Evolutionary conservation across 176 grass and related monocot genomes (phyloP).

Genomic region (Eremochloa ophiuroides): DNA sequence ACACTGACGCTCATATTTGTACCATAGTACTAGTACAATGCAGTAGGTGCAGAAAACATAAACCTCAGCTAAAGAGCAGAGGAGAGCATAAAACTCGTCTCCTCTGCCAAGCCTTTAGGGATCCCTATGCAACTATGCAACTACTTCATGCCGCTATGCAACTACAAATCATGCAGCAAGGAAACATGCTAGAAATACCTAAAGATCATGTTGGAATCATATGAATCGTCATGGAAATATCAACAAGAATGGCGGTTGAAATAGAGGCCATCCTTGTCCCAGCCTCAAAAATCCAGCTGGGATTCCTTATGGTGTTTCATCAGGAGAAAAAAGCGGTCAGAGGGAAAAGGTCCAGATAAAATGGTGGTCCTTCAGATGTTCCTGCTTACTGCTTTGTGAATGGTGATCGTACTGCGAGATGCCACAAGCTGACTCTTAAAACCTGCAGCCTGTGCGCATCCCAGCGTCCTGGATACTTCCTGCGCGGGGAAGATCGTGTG

Average conservation of each 20-base stretch:
- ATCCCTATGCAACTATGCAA: no score
- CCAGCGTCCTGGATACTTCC: neutral
- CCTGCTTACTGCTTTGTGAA: neutral
- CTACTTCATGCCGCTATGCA: conserved; percentile 19
- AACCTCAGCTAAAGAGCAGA: conserved; percentile 18
- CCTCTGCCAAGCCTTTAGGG: conserved; percentile 20
- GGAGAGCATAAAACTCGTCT: conserved; percentile 58
- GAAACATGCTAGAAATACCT: conserved; percentile 7
- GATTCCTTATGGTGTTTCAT: conserved; percentile 17
- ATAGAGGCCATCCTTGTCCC: conserved; percentile 46
- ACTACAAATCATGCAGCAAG: conserved; percentile 17
- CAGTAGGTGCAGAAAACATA: neutral
- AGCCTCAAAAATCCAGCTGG: conserved; percentile 59
- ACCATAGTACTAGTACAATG: neutral
- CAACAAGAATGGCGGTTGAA: conserved; percentile 17
- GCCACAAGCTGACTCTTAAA: conserved; percentile 51
- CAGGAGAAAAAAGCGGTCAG: conserved; percentile 14
- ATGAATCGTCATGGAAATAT: conserved; percentile 24
- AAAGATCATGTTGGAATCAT: conserved; percentile 19
- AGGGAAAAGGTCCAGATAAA: conserved; percentile 21
- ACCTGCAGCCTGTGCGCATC: conserved; percentile 41
- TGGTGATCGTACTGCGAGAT: neutral
- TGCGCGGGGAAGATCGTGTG: neutral
- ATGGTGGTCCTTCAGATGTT: conserved; percentile 23
- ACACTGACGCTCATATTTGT: neutral